These are phyloP conservation scores for Peronosclerospora sorghi DNA, from an alignment of 352 stramenopile species.

Conservation along the genomic window DNA sequence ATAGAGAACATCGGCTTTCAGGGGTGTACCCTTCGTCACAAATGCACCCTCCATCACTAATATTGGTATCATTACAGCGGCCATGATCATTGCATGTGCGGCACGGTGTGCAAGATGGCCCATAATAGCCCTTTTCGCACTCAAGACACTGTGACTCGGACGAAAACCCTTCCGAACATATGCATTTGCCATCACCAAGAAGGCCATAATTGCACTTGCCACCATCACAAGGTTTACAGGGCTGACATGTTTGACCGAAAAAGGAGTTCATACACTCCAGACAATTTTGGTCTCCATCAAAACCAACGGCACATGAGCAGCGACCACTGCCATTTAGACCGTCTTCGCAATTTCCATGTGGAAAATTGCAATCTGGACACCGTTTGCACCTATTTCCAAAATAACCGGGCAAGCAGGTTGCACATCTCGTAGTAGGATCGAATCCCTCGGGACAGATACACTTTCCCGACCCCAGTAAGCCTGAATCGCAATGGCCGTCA, in stretches of 20 bases:
- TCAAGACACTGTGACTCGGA: slow-evolving; percentile 62
- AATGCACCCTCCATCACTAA: slow-evolving; percentile 61
- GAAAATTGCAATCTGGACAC: slow-evolving; percentile 79
- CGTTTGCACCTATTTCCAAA: slow-evolving; percentile 58
- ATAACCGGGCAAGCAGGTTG: slow-evolving; percentile 64
- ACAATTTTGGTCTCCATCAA: slow-evolving; percentile 57
- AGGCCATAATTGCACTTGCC: slow-evolving; percentile 75
- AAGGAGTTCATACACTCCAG: slow-evolving; percentile 81
- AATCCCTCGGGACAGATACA: slow-evolving; percentile 68
- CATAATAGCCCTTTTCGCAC: slow-evolving; percentile 62
- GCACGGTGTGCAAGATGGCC: slow-evolving; percentile 62
- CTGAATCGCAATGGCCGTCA: slow-evolving; percentile 56
- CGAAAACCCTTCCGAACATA: slow-evolving; percentile 74
- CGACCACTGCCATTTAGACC: slow-evolving; percentile 62
- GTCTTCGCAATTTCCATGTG: slow-evolving; percentile 77
- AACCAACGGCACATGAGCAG: slow-evolving; percentile 79
- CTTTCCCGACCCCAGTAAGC: slow-evolving; percentile 42
- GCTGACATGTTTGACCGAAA: slow-evolving; percentile 53
- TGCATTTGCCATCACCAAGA: slow-evolving; percentile 59
- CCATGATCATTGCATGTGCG: slow-evolving; percentile 78
- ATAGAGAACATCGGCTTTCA: slow-evolving; percentile 64
- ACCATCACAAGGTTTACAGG: slow-evolving; percentile 72
- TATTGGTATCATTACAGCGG: slow-evolving; percentile 58
- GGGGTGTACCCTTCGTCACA: slow-evolving; percentile 79
- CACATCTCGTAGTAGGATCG: slow-evolving; percentile 60